A percentile compares a stretch with the other conserved stretches of the same genome.
phyloP scores from a whole-genome alignment of 306 rosid genomes.

The Phaseolus lunatus region DNA sequence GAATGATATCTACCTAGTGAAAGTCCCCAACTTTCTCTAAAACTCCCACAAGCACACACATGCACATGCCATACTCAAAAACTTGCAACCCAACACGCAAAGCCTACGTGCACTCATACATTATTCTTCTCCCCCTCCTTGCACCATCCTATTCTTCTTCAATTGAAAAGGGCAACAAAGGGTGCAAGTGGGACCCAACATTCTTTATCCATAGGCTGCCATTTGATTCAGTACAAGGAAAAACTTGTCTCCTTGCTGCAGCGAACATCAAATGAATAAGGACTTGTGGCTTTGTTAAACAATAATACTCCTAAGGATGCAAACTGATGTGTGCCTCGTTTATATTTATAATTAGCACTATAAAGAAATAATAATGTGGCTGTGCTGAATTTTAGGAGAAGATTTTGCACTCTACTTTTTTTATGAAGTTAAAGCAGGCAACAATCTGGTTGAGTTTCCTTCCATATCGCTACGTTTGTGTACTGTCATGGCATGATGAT shows the following conservation, averaged over 20 bases:
- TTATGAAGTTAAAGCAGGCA: slow-evolving; percentile 54
- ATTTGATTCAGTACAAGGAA: slow-evolving; percentile 25
- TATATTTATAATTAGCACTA: not conserved
- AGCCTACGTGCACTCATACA: slow-evolving; percentile 78
- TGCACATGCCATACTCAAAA: slow-evolving; percentile 63
- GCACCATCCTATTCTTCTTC: slow-evolving; percentile 47
- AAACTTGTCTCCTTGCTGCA: slow-evolving; percentile 47
- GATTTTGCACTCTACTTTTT: slow-evolving; percentile 37
- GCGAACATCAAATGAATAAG: slow-evolving; percentile 46
- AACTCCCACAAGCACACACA: slow-evolving; percentile 34
- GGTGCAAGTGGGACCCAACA: slow-evolving; percentile 43
- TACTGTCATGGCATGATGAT: slow-evolving; percentile 48
- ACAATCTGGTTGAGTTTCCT: slow-evolving; percentile 51
- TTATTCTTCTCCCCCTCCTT: slow-evolving; percentile 51
- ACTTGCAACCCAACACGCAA: slow-evolving; percentile 75
- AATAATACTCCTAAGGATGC: not conserved
- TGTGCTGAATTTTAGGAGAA: slow-evolving; percentile 2
- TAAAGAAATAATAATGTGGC: not conserved
- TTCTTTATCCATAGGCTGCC: slow-evolving; percentile 51
- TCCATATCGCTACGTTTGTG: slow-evolving; percentile 44
- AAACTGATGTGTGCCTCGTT: not conserved
- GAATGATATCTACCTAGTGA: slow-evolving; percentile 66
- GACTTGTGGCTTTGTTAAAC: slow-evolving; percentile 35
- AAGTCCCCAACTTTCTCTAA: slow-evolving; percentile 46
- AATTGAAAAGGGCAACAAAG: not conserved